Conservation (phyloP, 2,329 filamentous ascomycete genomes). For the Huntiella savannae region DNA sequence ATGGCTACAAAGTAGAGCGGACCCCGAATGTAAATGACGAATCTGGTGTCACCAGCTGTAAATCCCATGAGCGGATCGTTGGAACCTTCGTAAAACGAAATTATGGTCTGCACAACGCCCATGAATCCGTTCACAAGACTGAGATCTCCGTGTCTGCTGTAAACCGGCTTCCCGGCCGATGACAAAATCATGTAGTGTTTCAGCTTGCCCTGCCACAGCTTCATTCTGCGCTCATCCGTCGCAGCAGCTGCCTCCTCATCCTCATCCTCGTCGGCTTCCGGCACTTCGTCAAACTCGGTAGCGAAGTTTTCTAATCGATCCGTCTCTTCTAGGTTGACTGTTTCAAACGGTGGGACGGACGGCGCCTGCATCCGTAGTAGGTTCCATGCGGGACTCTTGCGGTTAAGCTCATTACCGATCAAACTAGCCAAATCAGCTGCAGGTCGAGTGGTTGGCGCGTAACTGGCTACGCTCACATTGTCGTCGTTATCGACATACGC, state of each 20-base stretch:
- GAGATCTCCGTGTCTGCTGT: slow-evolving; percentile 83
- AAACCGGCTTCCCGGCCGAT: slow-evolving; percentile 90
- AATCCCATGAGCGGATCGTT: slow-evolving; percentile 66
- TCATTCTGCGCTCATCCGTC: slow-evolving; percentile 40
- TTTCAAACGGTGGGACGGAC: slow-evolving; percentile 41
- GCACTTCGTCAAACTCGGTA: slow-evolving; percentile 60
- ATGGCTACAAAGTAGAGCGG: slow-evolving; percentile 88
- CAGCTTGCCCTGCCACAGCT: slow-evolving; percentile 72
- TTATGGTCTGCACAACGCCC: slow-evolving; percentile 89
- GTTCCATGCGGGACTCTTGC: slow-evolving; percentile 49
- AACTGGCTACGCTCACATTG: slow-evolving; percentile 46
- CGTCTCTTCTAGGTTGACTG: slow-evolving; percentile 24
- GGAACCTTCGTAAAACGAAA: slow-evolving; percentile 80
- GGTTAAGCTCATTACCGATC: slow-evolving; percentile 49
- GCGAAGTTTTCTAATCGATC: slow-evolving; percentile 47
- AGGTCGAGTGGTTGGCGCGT: slow-evolving; percentile 41
- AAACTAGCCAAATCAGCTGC: slow-evolving; percentile 65
- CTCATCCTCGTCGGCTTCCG: slow-evolving; percentile 21
- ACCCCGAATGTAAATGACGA: slow-evolving; percentile 69
- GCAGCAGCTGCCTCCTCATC: slow-evolving; percentile 17
- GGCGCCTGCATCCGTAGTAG: slow-evolving; percentile 44
- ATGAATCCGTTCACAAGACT: slow-evolving; percentile 83
- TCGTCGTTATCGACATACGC: slow-evolving; percentile 34
- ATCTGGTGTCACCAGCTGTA: slow-evolving; percentile 67
- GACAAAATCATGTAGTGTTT: slow-evolving; percentile 97